A percentile compares a stretch with the other conserved stretches of the same genome.
Evolutionary conservation across 441 rosid genomes (phyloP).

Genomic region (Adansonia rubrostipa): DNA sequence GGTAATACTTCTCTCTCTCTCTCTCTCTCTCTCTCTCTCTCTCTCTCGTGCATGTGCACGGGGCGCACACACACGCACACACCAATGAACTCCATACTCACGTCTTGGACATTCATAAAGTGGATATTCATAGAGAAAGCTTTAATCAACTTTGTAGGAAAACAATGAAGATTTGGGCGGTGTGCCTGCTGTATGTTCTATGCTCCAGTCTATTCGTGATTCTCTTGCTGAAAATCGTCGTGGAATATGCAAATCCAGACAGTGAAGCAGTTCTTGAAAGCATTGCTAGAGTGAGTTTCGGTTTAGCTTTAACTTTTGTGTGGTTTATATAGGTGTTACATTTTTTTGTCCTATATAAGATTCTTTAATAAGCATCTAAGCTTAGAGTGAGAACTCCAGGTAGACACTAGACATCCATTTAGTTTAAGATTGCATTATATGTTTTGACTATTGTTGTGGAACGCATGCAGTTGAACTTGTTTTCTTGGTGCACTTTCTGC

Average conservation of each 20-base stretch:
- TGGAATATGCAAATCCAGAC: constrained; percentile 86
- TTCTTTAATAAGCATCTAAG: neutral
- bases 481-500: neutral
- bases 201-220: constrained; percentile 78
- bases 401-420: constrained; percentile 12
- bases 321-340: neutral
- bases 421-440: neutral
- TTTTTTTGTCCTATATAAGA: neutral
- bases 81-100: neutral
- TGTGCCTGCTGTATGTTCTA: constrained; percentile 55
- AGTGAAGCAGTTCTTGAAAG: constrained; percentile 60
- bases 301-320: neutral
- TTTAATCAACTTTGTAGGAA: constrained; percentile 52
- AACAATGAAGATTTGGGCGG: constrained; percentile 52
- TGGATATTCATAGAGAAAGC: neutral
- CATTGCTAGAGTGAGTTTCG: constrained; percentile 30
- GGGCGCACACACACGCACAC: neutral
- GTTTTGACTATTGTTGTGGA: neutral
- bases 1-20: constrained; percentile 48
- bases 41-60: constrained; percentile 6
- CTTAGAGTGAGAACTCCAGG: neutral
- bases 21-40: constrained; percentile 23
- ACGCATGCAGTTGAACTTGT: neutral
- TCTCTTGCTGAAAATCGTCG: constrained; percentile 77
- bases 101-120: neutral